These are phyloP conservation scores for Cryptosporidium baileyi DNA, from an alignment of 169 alveolate species.

Conservation along the genomic window DNA sequence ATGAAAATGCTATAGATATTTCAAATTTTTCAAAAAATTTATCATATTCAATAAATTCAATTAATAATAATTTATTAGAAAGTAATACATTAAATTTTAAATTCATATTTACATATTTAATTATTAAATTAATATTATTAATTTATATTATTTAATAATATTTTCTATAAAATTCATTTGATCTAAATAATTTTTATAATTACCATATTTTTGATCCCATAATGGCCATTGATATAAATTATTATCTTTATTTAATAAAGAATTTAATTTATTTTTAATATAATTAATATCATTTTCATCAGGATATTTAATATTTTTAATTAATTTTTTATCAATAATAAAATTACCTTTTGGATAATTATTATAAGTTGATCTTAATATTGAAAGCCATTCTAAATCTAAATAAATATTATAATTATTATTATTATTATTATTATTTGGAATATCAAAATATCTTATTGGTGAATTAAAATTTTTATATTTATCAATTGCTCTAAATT, in stretches of 20 bases:
- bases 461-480: constrained; percentile 18
- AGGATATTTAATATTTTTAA: not conserved
- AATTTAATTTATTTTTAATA: not conserved
- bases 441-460: constrained; percentile 35
- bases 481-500: constrained; percentile 66
- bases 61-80: not conserved
- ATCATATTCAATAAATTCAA: not conserved
- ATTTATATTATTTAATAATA: not conserved
- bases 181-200: constrained; percentile 7
- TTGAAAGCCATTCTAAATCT: constrained; percentile 58
- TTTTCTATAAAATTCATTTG: constrained; percentile 15
- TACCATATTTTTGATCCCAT: constrained; percentile 45
- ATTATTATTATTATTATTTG: not conserved
- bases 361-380: constrained; percentile 5
- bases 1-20: not conserved
- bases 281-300: not conserved
- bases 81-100: not conserved
- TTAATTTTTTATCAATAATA: not conserved
- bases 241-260: not conserved
- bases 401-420: not conserved
- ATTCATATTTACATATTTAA: not conserved
- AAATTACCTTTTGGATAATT: constrained; percentile 26
- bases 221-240: constrained; percentile 30
- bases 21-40: not conserved
- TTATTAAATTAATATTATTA: not conserved